phyloP scores from a whole-genome alignment of 208 protist species.

The Angomonas deanei region DNA sequence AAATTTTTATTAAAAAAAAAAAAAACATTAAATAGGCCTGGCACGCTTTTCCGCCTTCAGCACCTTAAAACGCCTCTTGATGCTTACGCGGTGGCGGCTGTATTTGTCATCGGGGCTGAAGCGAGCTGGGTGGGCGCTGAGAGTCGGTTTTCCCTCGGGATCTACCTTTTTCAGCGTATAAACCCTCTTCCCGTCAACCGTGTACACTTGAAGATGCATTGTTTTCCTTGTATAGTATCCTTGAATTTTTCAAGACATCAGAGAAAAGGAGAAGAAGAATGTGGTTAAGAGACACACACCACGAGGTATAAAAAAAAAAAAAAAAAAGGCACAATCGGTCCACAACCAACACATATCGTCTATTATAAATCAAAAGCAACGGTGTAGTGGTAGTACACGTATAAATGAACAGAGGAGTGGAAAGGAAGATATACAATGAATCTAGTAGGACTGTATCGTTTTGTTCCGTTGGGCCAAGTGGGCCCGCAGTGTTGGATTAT shows the following conservation, averaged over 20 bases:
- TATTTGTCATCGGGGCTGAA: constrained; percentile 93
- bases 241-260: constrained; percentile 12
- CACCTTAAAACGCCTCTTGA: constrained; percentile 91
- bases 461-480: constrained; percentile 29
- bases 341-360: no score
- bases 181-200: constrained; percentile 82
- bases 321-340: constrained; percentile 8
- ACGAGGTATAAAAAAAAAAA: constrained; percentile 19
- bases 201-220: constrained; percentile 81
- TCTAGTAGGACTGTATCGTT: constrained; percentile 36
- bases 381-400: no score
- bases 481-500: constrained; percentile 28
- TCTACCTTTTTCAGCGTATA: constrained; percentile 93
- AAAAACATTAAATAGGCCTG: constrained; percentile 47
- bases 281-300: neutral
- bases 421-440: neutral
- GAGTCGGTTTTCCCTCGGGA: constrained; percentile 81
- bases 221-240: constrained; percentile 2
- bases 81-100: constrained; percentile 84
- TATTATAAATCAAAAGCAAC: no score
- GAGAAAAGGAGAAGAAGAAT: constrained; percentile 7
- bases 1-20: constrained; percentile 9
- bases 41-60: constrained; percentile 67
- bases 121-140: constrained; percentile 88
- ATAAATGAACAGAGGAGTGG: constrained; percentile 2